Conservation (phyloP, 2,329 filamentous ascomycete genomes). For the Phialophora tarda region DNA sequence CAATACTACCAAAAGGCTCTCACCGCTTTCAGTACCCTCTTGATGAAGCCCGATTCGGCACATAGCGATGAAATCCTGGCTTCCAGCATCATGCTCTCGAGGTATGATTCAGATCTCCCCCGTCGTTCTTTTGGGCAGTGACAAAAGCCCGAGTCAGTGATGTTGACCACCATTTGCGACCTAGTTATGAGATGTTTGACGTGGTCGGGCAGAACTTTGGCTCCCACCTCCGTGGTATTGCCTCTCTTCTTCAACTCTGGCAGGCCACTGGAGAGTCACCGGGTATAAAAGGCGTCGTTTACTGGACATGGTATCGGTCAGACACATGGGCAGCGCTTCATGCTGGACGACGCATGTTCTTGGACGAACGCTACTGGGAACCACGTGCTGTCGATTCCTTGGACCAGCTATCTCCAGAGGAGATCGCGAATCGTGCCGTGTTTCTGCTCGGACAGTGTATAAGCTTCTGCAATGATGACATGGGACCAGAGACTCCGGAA, state of each 20-base stretch:
- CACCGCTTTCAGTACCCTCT: slow-evolving; percentile 11
- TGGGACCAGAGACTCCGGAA: not conserved
- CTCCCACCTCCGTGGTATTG: slow-evolving; percentile 10
- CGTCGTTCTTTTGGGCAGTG: not conserved
- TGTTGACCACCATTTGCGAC: not conserved
- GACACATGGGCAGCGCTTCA: slow-evolving; percentile 18
- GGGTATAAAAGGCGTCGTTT: slow-evolving; percentile 9
- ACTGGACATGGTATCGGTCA: slow-evolving; percentile 18
- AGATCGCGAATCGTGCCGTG: slow-evolving; percentile 19
- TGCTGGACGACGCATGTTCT: slow-evolving; percentile 18
- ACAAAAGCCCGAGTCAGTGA: not conserved
- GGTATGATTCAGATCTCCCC: not conserved
- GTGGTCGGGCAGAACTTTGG: slow-evolving; percentile 12
- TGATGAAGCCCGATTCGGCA: slow-evolving; percentile 10
- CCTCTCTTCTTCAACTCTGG: slow-evolving; percentile 6
- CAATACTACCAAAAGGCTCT: slow-evolving; percentile 4
- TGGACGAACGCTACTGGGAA: slow-evolving; percentile 21
- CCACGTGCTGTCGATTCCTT: slow-evolving; percentile 10
- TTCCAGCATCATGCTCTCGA: slow-evolving; percentile 19
- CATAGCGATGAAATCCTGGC: slow-evolving; percentile 18
- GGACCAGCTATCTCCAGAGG: slow-evolving; percentile 6
- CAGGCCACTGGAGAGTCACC: slow-evolving; percentile 13
- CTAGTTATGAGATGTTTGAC: slow-evolving; percentile 17
- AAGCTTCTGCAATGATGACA: slow-evolving; percentile 8
- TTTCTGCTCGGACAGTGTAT: slow-evolving; percentile 16